These are phyloP conservation scores for Alternaria sp. DNA, from an alignment of 2,329 filamentous ascomycete genomes.

Conservation along the genomic window DNA sequence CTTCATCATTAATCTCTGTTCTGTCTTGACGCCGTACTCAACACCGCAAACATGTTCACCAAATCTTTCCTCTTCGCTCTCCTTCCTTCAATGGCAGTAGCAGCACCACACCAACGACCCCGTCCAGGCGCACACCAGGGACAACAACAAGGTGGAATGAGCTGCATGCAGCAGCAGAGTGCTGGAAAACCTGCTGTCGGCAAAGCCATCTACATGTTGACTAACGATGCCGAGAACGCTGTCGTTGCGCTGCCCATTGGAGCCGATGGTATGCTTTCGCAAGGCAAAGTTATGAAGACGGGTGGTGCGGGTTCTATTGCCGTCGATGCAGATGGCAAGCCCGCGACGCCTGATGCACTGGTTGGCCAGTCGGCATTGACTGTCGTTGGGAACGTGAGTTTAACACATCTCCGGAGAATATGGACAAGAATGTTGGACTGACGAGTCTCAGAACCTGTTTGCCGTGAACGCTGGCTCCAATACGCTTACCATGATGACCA, in stretches of 20 bases:
- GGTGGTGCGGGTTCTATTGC: conserved; percentile 56
- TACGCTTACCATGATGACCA: conserved; percentile 48
- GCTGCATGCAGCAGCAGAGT: conserved; percentile 7
- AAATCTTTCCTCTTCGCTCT: conserved; percentile 9
- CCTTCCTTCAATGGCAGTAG: neutral
- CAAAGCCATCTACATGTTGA: conserved; percentile 64
- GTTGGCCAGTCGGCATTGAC: conserved; percentile 60
- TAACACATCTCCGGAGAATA: neutral
- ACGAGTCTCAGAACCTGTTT: conserved; percentile 56
- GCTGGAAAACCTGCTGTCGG: conserved; percentile 7
- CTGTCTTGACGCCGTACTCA: neutral
- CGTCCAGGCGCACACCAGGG: neutral
- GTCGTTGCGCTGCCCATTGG: conserved; percentile 60
- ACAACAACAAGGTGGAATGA: conserved; percentile 1
- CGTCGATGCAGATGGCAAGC: conserved; percentile 46
- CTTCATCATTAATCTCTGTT: neutral
- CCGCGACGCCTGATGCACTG: conserved; percentile 58
- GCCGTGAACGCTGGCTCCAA: conserved; percentile 57
- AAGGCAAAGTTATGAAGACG: conserved; percentile 53
- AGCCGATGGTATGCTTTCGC: conserved; percentile 55
- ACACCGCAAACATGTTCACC: neutral
- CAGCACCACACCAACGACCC: conserved; percentile 11
- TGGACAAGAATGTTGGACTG: neutral
- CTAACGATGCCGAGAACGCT: conserved; percentile 59
- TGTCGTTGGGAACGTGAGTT: conserved; percentile 61